Evolutionary conservation across 441 rosid genomes (phyloP), one percentile per base, ranked within the genome.

Genomic region (Adansonia grandidieri): DNA sequence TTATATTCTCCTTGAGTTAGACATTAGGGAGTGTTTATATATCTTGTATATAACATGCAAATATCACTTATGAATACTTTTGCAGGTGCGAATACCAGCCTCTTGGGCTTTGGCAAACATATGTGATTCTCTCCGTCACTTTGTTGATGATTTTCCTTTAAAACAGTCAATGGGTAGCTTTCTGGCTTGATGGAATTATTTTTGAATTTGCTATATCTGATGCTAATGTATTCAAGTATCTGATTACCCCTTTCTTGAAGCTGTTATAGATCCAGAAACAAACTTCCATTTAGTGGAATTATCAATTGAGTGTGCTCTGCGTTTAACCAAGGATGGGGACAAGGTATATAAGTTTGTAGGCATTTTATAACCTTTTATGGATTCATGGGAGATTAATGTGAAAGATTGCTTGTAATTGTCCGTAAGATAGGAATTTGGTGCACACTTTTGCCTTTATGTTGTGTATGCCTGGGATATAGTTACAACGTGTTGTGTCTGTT

Each of bases 61-160:
- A 53, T 48, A 45, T 48, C 56, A 48, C 73, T 69, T 69, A 11
- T 2, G 17, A 48, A 20, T 68, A 15, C 67, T 75, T 57, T 79
- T 83, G 56, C 86, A 96, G 97, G 97, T 96, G 82, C 90, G 97
- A 47, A 88, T 96, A 80, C 89, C 97, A 71, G 92, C 97, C 70
- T 96, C 97, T 37, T 96, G 99, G 99, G 97, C 98, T 71, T 84
- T 92, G 90, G 99, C 99, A 77, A 93, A 93, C 87, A 80, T 93
- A 80, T 90, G 99, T 68, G 97, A 92, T 80, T 89, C 97, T 73
- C 79, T 96, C 70, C 89, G 87, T 66, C 91, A 84, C 84, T 90
- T 81, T 80, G 73, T 87, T 13, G 79, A 84, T 80, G 88, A 86
- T 79, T 74, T 83, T 75, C 82, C 87, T 47, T 83, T 79, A 66